Evolutionary conservation across 108 stramenopile species (phyloP), one percentile per base, ranked within the genome.

Genomic region (Cyclotella baltica): DNA sequence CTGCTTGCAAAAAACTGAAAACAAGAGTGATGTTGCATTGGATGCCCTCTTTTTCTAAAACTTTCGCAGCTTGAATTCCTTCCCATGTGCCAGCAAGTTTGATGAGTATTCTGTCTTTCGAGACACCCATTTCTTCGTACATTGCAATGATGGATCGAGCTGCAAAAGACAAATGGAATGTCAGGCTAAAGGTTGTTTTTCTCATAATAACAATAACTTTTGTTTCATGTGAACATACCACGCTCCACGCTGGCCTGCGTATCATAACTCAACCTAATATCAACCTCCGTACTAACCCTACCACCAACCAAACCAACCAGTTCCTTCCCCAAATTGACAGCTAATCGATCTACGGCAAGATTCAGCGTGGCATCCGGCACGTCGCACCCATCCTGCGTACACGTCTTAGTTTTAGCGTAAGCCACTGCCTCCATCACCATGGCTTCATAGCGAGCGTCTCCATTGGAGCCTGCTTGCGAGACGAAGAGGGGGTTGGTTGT

Each of bases 81-180:
- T 99, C 99, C 98, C 98, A 99, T 37, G 99, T 99, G 36, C 93
- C 97, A 19, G 98, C 98, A 35, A 99, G 73, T 85, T 99, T 99
- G 84, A 99, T 98, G 55, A 99, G 80, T 57, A 99, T 88, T 27
- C 98, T 88, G 23, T 74, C 74, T 57, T 82, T 88, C 70, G 73
- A 56, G 28, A 99, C 82, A 47, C 98, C 98, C 70, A 82, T 80
- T 53, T 85, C 90, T 74, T 92, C 75, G 89, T 98, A 98, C 90
- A 99, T 92, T 30, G 47, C 68, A 65, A 99, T 96, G 72, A 99
- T 97, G 13, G 89, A 85, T 40, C 89, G 71, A 3, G 92, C 99
- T 57, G 28, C 20, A n/a, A 10, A n/a, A 5, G 53, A 55, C 5
- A n/a, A n/a, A n/a, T n/a, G n/a, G n/a, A n/a, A n/a, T n/a, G n/a